These are phyloP conservation scores for barrel medic (Medicago truncatula) DNA, from an alignment of 306 rosid genomes.

Conservation along the genomic window DNA sequence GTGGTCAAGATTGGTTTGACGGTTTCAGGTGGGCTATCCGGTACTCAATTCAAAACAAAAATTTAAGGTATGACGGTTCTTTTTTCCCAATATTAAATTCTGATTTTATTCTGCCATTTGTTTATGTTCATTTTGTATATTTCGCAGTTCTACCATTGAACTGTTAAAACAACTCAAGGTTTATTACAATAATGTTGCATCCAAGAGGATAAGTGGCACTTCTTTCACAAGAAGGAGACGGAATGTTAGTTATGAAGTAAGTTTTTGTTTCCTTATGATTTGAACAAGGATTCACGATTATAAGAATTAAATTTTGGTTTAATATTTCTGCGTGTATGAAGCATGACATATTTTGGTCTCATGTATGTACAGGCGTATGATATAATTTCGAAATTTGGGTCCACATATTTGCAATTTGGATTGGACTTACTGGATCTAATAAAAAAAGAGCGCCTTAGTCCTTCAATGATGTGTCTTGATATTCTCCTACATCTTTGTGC, in stretches of 20 bases:
- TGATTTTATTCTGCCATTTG: slow-evolving; percentile 21
- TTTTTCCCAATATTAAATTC: slow-evolving; percentile 11
- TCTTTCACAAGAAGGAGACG: too few relatives aligned
- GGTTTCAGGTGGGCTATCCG: too few relatives aligned
- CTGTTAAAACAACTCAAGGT: slow-evolving; percentile 77
- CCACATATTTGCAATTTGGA: slow-evolving; percentile 62
- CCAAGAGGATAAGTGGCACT: too few relatives aligned
- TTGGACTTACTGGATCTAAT: slow-evolving; percentile 66
- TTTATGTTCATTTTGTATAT: slow-evolving; percentile 24
- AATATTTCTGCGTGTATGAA: neutral
- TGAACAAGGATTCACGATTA: slow-evolving; percentile 8
- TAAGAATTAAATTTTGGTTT: neutral
- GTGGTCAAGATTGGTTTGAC: too few relatives aligned
- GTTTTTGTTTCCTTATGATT: slow-evolving; percentile 37
- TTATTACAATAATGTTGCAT: slow-evolving; percentile 52
- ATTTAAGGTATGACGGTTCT: too few relatives aligned
- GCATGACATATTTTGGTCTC: slow-evolving; percentile 2
- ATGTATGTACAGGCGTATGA: slow-evolving; percentile 62
- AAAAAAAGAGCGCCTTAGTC: slow-evolving; percentile 66
- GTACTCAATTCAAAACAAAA: too few relatives aligned
- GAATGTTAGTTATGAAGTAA: too few relatives aligned
- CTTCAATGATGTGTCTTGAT: slow-evolving; percentile 85
- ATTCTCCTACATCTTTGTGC: slow-evolving; percentile 86
- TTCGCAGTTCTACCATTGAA: slow-evolving; percentile 57
- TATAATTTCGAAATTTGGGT: slow-evolving; percentile 52